These are phyloP conservation scores for Boletus reticuloceps DNA, from an alignment of 768 basidiomycete species.

Conservation along the genomic window DNA sequence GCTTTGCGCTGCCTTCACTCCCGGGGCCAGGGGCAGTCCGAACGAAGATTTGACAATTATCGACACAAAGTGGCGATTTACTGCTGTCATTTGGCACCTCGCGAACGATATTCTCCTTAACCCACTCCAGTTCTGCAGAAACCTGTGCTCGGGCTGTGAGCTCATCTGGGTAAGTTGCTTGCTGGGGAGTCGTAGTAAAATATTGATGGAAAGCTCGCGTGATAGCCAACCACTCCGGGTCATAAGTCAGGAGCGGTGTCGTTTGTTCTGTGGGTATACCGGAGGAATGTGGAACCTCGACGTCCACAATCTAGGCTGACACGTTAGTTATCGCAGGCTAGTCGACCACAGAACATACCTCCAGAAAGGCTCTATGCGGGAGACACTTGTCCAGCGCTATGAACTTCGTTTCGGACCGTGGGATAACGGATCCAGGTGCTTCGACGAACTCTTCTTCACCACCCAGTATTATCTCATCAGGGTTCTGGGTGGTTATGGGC, in stretches of 20 bases:
- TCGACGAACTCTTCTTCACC: conserved; percentile 44
- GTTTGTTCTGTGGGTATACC: conserved; percentile 5
- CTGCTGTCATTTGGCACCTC: neutral
- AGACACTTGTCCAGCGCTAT: conserved; percentile 91
- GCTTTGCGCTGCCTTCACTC: conserved; percentile 38
- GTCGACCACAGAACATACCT: conserved; percentile 44
- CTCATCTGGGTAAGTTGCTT: conserved; percentile 57
- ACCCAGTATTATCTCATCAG: conserved; percentile 51
- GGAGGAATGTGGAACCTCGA: conserved; percentile 34
- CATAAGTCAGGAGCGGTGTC: conserved; percentile 56
- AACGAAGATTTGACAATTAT: conserved; percentile 63
- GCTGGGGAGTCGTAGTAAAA: conserved; percentile 54
- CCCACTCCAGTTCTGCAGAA: conserved; percentile 61
- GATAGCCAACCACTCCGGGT: conserved; percentile 94
- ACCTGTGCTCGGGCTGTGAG: conserved; percentile 53
- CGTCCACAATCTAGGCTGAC: conserved; percentile 63
- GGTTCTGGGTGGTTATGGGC: conserved; percentile 34
- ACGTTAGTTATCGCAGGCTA: neutral
- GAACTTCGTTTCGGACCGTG: conserved; percentile 60
- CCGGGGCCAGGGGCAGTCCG: conserved; percentile 60
- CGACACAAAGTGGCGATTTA: conserved; percentile 33
- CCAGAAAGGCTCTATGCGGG: conserved; percentile 70
- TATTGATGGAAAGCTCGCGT: conserved; percentile 81
- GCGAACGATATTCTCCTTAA: conserved; percentile 51
- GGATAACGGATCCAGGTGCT: conserved; percentile 29